phyloP scores from a whole-genome alignment of 2,329 filamentous ascomycete genomes.

The Apiospora malaysiana region DNA sequence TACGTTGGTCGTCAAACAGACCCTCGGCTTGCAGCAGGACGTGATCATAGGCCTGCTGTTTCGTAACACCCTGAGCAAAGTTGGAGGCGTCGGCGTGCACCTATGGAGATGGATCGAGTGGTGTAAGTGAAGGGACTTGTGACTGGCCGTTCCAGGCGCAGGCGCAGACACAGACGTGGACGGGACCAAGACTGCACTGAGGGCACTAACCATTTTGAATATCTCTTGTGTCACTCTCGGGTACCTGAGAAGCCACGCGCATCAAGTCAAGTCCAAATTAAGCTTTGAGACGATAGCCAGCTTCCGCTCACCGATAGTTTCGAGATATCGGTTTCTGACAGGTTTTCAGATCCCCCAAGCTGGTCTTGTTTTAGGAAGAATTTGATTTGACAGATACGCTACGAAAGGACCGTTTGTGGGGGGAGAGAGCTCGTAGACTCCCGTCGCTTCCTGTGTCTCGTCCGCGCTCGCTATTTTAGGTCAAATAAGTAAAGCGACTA shows the following conservation, averaged over 20 bases:
- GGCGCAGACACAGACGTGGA: too few species aligned
- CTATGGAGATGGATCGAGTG: conserved; percentile 41
- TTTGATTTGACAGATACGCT: conserved; percentile 10
- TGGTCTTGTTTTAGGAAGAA: neutral
- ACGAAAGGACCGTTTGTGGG: conserved; percentile 16
- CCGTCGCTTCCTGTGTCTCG: conserved; percentile 2
- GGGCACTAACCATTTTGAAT: conserved; percentile 14
- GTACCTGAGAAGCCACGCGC: neutral
- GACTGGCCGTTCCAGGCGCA: neutral
- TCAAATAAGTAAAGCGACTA: neutral
- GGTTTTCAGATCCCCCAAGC: neutral
- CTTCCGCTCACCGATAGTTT: conserved; percentile 4
- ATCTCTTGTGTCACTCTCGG: neutral
- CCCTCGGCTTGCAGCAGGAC: conserved; percentile 73
- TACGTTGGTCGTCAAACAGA: conserved; percentile 74
- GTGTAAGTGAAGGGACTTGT: neutral
- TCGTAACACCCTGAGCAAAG: conserved; percentile 70
- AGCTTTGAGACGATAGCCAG: neutral
- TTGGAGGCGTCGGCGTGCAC: conserved; percentile 82
- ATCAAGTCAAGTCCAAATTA: neutral
- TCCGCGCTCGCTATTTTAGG: neutral
- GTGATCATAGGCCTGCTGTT: conserved; percentile 76
- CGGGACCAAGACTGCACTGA: neutral
- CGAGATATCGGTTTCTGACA: neutral
- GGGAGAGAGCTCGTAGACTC: neutral